Evolutionary conservation across 345 rosid species (phyloP), one percentile per base, ranked within the genome.

Genomic region (Rhodamnia rubescens): DNA sequence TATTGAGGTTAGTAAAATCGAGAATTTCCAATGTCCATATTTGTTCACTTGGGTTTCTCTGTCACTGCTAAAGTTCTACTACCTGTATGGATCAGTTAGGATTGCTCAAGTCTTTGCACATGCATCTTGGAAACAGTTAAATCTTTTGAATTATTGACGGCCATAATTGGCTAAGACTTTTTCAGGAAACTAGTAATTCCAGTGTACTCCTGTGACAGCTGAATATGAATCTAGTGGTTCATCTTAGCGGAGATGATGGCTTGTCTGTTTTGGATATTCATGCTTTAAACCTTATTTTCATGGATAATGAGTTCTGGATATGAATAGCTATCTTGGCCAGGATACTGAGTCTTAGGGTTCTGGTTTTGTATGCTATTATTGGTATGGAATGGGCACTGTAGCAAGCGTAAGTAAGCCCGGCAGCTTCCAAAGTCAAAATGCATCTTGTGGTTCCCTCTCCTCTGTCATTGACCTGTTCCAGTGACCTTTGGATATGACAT

Each of bases 1-100:
- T 86, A 93, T 97, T 52, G 98, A 97, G 99, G 99, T 97, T 92
- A 87, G 82, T 85, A 85, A 88, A 84, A 69, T 83, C 9, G 59
- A 84, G 81, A 52, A 61, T 88, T 85, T 57, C 59, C 24, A 85
- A 29, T 78, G 15, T 59, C 53, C 83, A 22, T 74, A 51, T 85
- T 53, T 83, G 49, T 83, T 42, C 80, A 84, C 56, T 57, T 64
- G 44, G 44, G 40, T 64, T 64, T 64, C 47, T 36, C 47, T 1
- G 1, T 36, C 74, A 49, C 22, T 18, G 42, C 47, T 69, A 69
- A 32, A 36, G 0, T 69, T 32, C 52, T 69, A 36, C 47, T 69
- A 18, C 47, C 20, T 69, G 26, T 21, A 18, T 69, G 47, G 80
- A 69, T 69, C 47, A 2, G 80, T 69, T 69, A 69, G 80, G 80